These are phyloP conservation scores for Cladophialophora immunda DNA, from an alignment of 2,329 filamentous ascomycete genomes.

Conservation along the genomic window DNA sequence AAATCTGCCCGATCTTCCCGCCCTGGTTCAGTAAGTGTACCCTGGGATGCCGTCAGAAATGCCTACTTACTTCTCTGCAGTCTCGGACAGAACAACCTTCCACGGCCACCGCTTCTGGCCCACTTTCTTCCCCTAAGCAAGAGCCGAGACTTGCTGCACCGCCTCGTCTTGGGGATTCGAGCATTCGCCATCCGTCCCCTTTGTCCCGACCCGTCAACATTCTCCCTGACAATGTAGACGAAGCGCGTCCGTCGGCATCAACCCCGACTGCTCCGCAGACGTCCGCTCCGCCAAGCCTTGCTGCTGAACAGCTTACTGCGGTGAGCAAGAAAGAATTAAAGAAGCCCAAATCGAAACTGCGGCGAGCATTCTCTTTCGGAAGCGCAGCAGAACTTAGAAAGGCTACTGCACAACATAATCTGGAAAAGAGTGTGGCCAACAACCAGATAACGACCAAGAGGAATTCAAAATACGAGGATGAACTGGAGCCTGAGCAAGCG, in stretches of 20 bases:
- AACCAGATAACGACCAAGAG: constrained; percentile 60
- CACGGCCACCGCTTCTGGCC: background rate
- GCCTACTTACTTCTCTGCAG: constrained; percentile 25
- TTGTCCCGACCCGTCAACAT: constrained; percentile 75
- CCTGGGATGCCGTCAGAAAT: constrained; percentile 23
- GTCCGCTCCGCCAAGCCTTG: constrained; percentile 64
- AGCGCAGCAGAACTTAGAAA: constrained; percentile 90
- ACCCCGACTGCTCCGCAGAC: constrained; percentile 39
- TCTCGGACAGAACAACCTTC: constrained; percentile 23
- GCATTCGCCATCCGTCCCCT: constrained; percentile 67
- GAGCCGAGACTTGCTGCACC: constrained; percentile 25
- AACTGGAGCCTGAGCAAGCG: constrained; percentile 85
- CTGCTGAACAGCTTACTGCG: constrained; percentile 85
- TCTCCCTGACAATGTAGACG: constrained; percentile 59
- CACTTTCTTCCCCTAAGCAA: constrained; percentile 13
- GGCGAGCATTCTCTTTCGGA: constrained; percentile 94
- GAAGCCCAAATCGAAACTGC: constrained; percentile 84
- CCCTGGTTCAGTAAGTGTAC: constrained; percentile 70
- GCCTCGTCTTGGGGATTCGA: constrained; percentile 30
- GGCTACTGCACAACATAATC: constrained; percentile 71
- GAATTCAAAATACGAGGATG: constrained; percentile 70
- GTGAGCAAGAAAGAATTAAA: constrained; percentile 83
- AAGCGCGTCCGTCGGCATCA: background rate
- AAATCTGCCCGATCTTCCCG: constrained; percentile 61
- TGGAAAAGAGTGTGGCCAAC: constrained; percentile 51